These are phyloP conservation scores for Candida rishiriensis DNA, from an alignment of 805 yeast species.

Conservation along the genomic window DNA sequence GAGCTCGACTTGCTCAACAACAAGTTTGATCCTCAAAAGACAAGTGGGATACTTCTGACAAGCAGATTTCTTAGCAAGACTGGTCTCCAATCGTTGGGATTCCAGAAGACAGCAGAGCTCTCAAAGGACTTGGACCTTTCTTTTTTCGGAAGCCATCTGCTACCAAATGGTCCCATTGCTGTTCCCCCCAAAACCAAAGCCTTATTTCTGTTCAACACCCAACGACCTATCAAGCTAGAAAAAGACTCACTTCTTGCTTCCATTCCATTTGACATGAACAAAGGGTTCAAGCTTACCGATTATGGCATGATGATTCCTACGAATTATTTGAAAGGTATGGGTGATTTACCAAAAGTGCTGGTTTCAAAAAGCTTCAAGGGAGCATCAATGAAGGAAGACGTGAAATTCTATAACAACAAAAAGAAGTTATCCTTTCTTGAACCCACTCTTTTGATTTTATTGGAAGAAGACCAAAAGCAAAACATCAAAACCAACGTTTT, in stretches of 20 bases:
- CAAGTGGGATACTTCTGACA: conserved; percentile 21
- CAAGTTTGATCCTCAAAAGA: conserved; percentile 13
- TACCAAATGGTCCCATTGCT: conserved; percentile 11
- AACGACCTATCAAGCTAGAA: conserved; percentile 15
- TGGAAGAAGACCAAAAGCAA: conserved; percentile 23
- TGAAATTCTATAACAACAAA: conserved; percentile 24
- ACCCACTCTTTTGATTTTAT: conserved; percentile 37
- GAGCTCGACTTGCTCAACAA: conserved; percentile 10
- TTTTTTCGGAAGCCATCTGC: conserved; percentile 9
- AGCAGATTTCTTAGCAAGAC: conserved; percentile 10
- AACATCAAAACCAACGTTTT: conserved; percentile 27
- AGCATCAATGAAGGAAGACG: conserved; percentile 16
- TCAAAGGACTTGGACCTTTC: conserved; percentile 9
- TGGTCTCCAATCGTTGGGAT: conserved; percentile 12
- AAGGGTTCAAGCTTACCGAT: conserved; percentile 32
- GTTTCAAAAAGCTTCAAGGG: conserved; percentile 2
- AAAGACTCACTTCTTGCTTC: conserved; percentile 21
- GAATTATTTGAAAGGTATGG: conserved; percentile 14
- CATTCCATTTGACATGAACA: conserved; percentile 38
- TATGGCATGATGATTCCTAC: conserved; percentile 37
- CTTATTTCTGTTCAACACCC: conserved; percentile 37
- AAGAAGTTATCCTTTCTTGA: conserved; percentile 17
- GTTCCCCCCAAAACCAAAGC: conserved; percentile 34
- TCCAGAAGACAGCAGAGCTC: conserved; percentile 8
- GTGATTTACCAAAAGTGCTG: conserved; percentile 5